Conservation (phyloP, 2,329 filamentous ascomycete species). For the Endothia cerciana region DNA sequence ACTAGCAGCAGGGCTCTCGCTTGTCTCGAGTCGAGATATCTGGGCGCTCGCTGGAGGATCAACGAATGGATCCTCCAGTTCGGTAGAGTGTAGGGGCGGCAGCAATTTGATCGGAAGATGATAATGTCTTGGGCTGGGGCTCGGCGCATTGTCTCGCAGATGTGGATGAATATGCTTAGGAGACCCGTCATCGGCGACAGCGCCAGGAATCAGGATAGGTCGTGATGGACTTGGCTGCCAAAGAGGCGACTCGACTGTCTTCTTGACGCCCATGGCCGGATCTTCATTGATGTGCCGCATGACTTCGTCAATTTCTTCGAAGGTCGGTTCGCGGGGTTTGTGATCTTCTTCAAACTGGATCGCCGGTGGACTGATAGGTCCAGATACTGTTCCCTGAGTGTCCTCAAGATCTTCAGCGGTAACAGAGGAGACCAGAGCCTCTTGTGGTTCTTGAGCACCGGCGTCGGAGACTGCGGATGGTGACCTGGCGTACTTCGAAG, state of each 20-base stretch:
- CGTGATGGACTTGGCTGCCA: conserved; percentile 48
- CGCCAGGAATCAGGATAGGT: conserved; percentile 42
- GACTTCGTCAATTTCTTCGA: conserved; percentile 88
- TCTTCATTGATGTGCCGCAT: conserved; percentile 85
- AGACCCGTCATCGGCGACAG: conserved; percentile 46
- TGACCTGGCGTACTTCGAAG: conserved; percentile 51
- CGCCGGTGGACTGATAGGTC: conserved; percentile 38
- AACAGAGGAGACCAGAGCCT: conserved; percentile 30
- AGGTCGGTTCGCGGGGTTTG: conserved; percentile 50
- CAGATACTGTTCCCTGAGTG: conserved; percentile 36
- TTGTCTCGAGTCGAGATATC: conserved; percentile 63
- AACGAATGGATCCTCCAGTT: conserved; percentile 66
- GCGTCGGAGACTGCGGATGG: conserved; percentile 38
- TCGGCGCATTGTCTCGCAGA: conserved; percentile 71
- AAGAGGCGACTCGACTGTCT: conserved; percentile 55
- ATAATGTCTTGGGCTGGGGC: conserved; percentile 68
- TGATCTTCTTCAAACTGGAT: conserved; percentile 32
- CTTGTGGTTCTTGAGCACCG: conserved; percentile 25
- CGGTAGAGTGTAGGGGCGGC: conserved; percentile 53
- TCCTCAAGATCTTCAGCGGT: conserved; percentile 39
- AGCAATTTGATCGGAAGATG: conserved; percentile 50
- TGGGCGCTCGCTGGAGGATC: conserved; percentile 54
- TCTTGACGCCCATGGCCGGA: conserved; percentile 75
- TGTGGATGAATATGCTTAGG: conserved; percentile 58
- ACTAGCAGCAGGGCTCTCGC: conserved; percentile 70